Base-by-base conservation (phyloP, 1,284 basidiomycete species). In the Marasmius fiardii region DNA sequence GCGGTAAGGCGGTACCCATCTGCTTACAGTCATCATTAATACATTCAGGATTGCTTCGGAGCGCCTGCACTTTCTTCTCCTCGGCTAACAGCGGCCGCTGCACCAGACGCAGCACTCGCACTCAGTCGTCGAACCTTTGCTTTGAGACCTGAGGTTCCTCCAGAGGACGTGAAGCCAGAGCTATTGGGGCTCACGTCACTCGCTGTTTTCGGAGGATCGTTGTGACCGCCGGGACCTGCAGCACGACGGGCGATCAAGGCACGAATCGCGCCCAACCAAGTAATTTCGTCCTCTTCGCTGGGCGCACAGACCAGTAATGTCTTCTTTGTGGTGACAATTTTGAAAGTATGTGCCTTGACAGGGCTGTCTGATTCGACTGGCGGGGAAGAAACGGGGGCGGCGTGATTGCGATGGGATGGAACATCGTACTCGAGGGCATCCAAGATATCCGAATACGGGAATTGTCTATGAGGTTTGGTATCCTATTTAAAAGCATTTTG, bases 251-350 rank as follows among this genome's bases (percentile, higher is more conserved):
- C 88, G 61, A 98, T 87, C 64, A 98, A 78, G 61, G 94, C 94
- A 53, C 93, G 87, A 47, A 99, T 83, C 8, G 95, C 94, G 45
- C 93, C 93, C 43, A 99, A 77, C 97, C 97, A 99, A 69, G 92
- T 92, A 72, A 99, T 97, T 74, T 99, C 97, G 64, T 99, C 96
- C 64, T 98, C 97, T 71, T 99, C 97, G 55, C 83, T 90, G 3
- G 97, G 96, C 10, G 96, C 97, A 65, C 95, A 98, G 20, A 98
- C 78, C 56, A 98, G 73, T 60, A 93, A 80, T 21, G 91, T 89
- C 55, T 94, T 83, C 71, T 96, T 95, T 57, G 94, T 95, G 31
- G 95, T 98, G 63, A 99, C 91, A 59, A 99, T 90, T 74, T 97
- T 94, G 84, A 99, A 98, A 52, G 90, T 92, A 68, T 82, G 77